Evolutionary conservation across 2,329 filamentous ascomycete genomes (phyloP).

Genomic region (Colletotrichum sojae): DNA sequence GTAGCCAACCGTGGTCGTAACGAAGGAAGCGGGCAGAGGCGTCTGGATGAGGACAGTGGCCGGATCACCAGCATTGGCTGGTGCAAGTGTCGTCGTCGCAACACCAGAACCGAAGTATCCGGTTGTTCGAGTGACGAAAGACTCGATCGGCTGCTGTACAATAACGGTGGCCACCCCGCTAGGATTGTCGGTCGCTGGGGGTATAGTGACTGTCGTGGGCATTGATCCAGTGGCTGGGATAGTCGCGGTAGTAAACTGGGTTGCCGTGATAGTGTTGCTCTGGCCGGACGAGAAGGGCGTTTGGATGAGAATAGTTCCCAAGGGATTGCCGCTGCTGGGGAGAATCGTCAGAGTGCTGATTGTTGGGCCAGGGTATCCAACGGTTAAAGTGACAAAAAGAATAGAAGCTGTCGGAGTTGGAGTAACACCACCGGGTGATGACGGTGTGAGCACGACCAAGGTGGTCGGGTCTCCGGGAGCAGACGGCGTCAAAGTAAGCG

Average conservation of each 20-base stretch:
- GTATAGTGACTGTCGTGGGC: slow-evolving; percentile 5
- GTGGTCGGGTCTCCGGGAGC: slow-evolving; percentile 26
- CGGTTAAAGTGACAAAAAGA: slow-evolving; percentile 5
- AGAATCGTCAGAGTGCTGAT: slow-evolving; percentile 3
- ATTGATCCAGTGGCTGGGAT: slow-evolving; percentile 13
- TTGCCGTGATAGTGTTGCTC: slow-evolving; percentile 13
- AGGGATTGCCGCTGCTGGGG: slow-evolving; percentile 3
- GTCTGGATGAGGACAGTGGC: slow-evolving; percentile 29
- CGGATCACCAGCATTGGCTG: slow-evolving; percentile 12
- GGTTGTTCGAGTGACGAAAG: slow-evolving; percentile 12
- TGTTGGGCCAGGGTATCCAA: slow-evolving; percentile 9
- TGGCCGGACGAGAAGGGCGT: slow-evolving; percentile 8
- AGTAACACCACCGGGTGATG: background rate
- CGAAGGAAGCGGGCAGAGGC: slow-evolving; percentile 7
- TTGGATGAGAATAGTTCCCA: slow-evolving; percentile 8
- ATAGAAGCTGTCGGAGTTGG: background rate
- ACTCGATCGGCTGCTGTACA: slow-evolving; percentile 8
- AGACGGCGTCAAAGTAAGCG: slow-evolving; percentile 26
- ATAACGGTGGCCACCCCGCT: slow-evolving; percentile 18
- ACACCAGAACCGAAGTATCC: slow-evolving; percentile 20
- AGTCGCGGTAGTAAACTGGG: slow-evolving; percentile 6
- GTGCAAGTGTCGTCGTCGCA: slow-evolving; percentile 21
- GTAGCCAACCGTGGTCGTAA: slow-evolving; percentile 29
- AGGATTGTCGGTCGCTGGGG: slow-evolving; percentile 12
- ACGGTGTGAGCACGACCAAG: slow-evolving; percentile 31